These are phyloP conservation scores for Neocucurbitaria cava DNA, from an alignment of 2,329 filamentous ascomycete genomes.

Conservation along the genomic window DNA sequence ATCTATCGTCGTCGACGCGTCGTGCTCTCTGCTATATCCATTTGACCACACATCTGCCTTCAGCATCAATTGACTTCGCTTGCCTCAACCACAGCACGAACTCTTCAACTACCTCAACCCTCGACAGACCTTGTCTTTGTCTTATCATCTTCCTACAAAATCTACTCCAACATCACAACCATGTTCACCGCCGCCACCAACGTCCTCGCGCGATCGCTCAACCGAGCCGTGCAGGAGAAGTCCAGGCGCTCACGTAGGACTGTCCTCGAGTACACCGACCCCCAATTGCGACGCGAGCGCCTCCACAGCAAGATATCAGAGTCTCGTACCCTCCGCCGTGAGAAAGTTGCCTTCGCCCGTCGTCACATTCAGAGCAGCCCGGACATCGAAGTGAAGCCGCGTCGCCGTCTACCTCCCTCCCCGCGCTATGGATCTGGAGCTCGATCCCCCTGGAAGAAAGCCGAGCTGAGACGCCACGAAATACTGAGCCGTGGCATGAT, in stretches of 20 bases:
- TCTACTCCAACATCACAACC: background rate
- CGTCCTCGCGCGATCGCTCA: background rate
- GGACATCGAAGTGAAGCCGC: background rate
- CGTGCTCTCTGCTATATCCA: background rate
- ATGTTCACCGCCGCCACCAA: background rate
- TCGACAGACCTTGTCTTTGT: too few relatives aligned
- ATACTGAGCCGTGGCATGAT: background rate
- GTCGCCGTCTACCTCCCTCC: background rate
- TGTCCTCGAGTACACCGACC: background rate
- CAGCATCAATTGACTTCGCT: background rate
- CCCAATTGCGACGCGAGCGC: background rate
- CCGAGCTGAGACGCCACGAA: background rate
- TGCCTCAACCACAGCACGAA: background rate
- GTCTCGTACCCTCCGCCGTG: background rate
- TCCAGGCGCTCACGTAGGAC: background rate
- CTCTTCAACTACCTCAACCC: too few relatives aligned
- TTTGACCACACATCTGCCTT: background rate
- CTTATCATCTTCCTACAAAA: background rate
- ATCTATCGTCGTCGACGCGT: background rate
- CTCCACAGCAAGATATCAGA: background rate
- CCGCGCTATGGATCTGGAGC: background rate
- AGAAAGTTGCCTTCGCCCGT: background rate
- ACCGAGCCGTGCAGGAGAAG: background rate
- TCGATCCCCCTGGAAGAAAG: background rate
- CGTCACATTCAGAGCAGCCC: background rate